Evolutionary conservation across 257 asterid species (phyloP).

Genomic region (Solanum chmielewskii): DNA sequence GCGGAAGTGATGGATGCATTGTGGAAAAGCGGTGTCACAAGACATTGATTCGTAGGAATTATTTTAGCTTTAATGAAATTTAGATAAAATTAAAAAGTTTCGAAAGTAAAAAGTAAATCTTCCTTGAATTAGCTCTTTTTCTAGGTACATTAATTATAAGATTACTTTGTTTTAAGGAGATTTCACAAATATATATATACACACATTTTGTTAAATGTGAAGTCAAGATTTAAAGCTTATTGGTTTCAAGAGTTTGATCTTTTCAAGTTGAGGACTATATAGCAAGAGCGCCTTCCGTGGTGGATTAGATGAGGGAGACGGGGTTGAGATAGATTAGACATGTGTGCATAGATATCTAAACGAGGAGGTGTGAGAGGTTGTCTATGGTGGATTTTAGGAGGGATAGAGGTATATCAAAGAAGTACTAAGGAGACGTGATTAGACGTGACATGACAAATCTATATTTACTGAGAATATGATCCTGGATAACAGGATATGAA

Average conservation of each 20-base stretch:
- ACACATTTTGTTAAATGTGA: too few relatives aligned
- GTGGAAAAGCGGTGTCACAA: background rate
- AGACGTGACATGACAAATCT: rapidly evolving
- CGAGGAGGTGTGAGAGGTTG: background rate
- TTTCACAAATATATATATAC: background rate
- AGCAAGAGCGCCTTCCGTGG: background rate
- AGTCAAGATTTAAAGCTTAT: too few relatives aligned
- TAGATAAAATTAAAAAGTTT: too few relatives aligned
- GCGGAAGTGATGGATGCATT: too few relatives aligned
- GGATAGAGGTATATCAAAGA: too few relatives aligned
- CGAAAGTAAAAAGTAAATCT: background rate
- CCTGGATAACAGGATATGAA: too few relatives aligned
- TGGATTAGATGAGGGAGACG: background rate
- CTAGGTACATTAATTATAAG: background rate
- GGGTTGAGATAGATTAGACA: too few relatives aligned
- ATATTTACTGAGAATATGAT: too few relatives aligned
- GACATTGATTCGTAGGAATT: background rate
- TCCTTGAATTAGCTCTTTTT: background rate
- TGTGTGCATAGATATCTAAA: too few relatives aligned
- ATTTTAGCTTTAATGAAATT: too few relatives aligned
- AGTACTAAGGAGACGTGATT: too few relatives aligned
- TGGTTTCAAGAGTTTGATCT: too few relatives aligned
- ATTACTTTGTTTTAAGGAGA: background rate
- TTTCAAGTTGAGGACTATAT: background rate
- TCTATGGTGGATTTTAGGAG: background rate